Evolutionary conservation across 2,329 filamentous ascomycete species (phyloP).

Genomic region (Fusarium tricinctum): DNA sequence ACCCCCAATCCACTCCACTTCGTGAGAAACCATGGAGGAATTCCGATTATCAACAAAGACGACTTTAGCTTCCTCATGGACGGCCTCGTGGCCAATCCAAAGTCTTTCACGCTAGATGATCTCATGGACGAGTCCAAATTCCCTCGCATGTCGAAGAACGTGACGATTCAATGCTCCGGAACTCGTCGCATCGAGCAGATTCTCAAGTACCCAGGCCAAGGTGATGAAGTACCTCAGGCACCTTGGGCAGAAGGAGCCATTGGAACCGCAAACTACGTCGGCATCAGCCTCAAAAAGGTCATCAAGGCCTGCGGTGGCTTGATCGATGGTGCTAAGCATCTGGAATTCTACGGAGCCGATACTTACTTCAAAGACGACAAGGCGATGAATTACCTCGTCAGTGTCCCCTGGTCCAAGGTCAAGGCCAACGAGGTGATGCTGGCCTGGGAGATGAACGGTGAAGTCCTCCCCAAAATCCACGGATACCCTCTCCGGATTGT

Average conservation of each 20-base stretch:
- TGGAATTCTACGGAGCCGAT: slow-evolving; percentile 79
- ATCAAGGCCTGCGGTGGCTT: slow-evolving; percentile 79
- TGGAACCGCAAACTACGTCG: slow-evolving; percentile 73
- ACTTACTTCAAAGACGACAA: slow-evolving; percentile 79
- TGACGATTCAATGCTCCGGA: slow-evolving; percentile 77
- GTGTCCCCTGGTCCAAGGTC: slow-evolving; percentile 76
- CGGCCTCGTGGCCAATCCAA: slow-evolving; percentile 72
- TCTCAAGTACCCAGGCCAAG: slow-evolving; percentile 73
- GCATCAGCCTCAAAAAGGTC: slow-evolving; percentile 76
- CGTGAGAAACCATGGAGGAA: slow-evolving; percentile 79
- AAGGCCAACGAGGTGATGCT: slow-evolving; percentile 76
- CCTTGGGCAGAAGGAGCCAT: slow-evolving; percentile 78
- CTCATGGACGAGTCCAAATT: slow-evolving; percentile 72
- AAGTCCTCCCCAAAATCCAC: slow-evolving; percentile 74
- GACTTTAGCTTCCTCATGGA: slow-evolving; percentile 68
- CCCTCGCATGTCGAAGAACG: slow-evolving; percentile 69
- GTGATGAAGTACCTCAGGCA: slow-evolving; percentile 70
- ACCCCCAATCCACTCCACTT: slow-evolving; percentile 73
- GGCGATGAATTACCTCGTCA: slow-evolving; percentile 76
- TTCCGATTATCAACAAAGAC: slow-evolving; percentile 73
- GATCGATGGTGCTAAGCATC: slow-evolving; percentile 66
- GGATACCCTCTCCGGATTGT: slow-evolving; percentile 74
- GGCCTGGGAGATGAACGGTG: slow-evolving; percentile 79
- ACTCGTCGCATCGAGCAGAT: slow-evolving; percentile 80
- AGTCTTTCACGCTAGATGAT: slow-evolving; percentile 69